A percentile compares a stretch with the other conserved stretches of the same genome.
Evolutionary conservation across 2,329 filamentous ascomycete genomes (phyloP).

Genomic region (Helminthosporium solani): DNA sequence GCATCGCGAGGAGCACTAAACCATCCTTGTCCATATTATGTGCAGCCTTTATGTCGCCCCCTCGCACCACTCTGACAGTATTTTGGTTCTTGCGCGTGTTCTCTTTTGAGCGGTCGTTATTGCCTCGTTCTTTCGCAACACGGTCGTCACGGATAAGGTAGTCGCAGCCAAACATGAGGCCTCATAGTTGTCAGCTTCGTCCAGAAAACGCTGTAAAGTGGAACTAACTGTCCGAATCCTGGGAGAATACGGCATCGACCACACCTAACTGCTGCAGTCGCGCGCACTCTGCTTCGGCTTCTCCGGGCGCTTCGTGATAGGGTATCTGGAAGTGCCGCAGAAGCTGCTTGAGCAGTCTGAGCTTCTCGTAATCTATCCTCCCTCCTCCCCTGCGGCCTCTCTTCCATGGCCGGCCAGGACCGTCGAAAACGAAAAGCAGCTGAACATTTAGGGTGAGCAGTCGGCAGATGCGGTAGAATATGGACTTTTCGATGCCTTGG

Average conservation of each 20-base stretch:
- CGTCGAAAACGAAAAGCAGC: constrained; percentile 58
- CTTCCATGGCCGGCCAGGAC: constrained; percentile 47
- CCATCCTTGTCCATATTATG: constrained; percentile 38
- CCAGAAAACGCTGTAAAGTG: no score
- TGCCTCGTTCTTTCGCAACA: constrained; percentile 23
- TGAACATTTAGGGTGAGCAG: constrained; percentile 54
- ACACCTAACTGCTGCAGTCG: constrained; percentile 46
- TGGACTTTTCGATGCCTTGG: constrained; percentile 46
- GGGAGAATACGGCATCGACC: constrained; percentile 53
- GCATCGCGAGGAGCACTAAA: constrained; percentile 44
- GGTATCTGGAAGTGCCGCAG: constrained; percentile 46
- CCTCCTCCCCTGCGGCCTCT: constrained; percentile 29
- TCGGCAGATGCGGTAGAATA: constrained; percentile 46
- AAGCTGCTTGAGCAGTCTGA: constrained; percentile 37
- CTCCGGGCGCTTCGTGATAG: constrained; percentile 48
- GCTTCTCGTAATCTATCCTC: constrained; percentile 37
- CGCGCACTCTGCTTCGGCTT: constrained; percentile 53
- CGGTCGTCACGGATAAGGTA: constrained; percentile 43
- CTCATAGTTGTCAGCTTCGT: no score
- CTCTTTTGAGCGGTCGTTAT: constrained; percentile 23
- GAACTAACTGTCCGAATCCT: constrained; percentile 47
- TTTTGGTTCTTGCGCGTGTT: constrained; percentile 36
- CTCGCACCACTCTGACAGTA: constrained; percentile 34
- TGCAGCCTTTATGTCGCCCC: constrained; percentile 26
- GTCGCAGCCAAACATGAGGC: constrained; percentile 50